Evolutionary conservation across 768 basidiomycete genomes (phyloP).

Genomic region (Lactarius pseudohatsudake): DNA sequence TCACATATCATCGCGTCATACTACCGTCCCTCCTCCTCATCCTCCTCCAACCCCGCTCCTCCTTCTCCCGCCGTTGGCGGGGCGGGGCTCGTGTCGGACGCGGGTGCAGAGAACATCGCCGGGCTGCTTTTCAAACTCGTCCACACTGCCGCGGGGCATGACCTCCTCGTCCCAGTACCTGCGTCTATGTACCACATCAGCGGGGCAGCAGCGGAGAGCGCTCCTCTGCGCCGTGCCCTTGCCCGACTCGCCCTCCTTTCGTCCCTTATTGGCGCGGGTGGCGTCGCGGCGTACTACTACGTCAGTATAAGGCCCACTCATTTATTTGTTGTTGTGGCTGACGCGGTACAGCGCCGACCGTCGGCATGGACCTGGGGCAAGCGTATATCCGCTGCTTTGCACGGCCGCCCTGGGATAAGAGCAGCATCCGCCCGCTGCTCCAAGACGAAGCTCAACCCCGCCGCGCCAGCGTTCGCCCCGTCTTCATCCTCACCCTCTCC

Average conservation of each 20-base stretch:
- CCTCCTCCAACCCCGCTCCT: neutral
- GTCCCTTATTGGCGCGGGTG: neutral
- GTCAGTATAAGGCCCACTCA: neutral
- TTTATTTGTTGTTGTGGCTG: neutral
- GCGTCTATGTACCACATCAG: neutral
- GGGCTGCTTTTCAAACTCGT: conserved; percentile 13
- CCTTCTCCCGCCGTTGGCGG: neutral
- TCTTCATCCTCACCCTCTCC: neutral
- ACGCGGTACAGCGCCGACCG: neutral
- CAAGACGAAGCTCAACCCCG: conserved; percentile 3
- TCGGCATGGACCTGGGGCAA: neutral
- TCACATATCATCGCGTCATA: neutral
- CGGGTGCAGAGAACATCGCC: neutral
- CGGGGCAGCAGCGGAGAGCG: neutral
- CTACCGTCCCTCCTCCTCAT: neutral
- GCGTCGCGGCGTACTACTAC: neutral
- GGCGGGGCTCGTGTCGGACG: neutral
- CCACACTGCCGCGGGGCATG: conserved; percentile 9
- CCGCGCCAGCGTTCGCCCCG: conserved; percentile 4
- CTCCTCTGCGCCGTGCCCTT: neutral
- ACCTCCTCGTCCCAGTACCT: conserved; percentile 4
- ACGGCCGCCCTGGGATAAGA: neutral
- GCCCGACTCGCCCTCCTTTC: neutral
- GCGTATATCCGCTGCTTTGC: neutral
- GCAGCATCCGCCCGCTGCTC: neutral